These are phyloP conservation scores for Amanita subjunquillea DNA, from an alignment of 768 basidiomycete species.

Conservation along the genomic window DNA sequence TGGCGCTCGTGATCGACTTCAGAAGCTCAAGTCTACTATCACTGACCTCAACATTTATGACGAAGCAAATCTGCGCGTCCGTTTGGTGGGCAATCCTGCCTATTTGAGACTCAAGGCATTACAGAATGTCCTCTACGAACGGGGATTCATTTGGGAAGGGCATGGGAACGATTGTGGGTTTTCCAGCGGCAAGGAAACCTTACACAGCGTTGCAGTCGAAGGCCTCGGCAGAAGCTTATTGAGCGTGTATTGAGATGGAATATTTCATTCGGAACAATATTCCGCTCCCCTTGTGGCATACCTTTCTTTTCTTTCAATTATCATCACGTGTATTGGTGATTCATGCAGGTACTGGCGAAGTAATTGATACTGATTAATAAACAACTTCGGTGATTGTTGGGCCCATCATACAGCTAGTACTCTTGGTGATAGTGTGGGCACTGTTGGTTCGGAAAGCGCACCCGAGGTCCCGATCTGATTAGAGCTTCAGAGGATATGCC, in stretches of 20 bases:
- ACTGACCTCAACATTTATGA: not conserved
- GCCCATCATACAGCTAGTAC: no score
- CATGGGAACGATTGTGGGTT: constrained; percentile 36
- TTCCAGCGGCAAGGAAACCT: constrained; percentile 45
- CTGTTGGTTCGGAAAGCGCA: no score
- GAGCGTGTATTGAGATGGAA: constrained; percentile 9
- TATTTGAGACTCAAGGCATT: constrained; percentile 51
- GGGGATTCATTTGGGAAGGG: constrained; percentile 37
- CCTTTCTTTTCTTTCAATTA: not conserved
- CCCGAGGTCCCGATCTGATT: not conserved
- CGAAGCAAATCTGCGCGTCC: constrained; percentile 23
- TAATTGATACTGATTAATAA: no score
- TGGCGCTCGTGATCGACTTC: not conserved
- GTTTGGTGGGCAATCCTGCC: constrained; percentile 52
- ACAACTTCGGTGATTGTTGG: no score
- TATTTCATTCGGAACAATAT: not conserved
- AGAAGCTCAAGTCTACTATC: not conserved
- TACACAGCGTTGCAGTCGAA: constrained; percentile 51
- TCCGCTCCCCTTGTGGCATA: not conserved
- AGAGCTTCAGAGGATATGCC: not conserved
- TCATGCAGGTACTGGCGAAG: no score
- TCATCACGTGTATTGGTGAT: not conserved
- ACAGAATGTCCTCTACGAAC: constrained; percentile 39
- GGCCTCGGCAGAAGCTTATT: constrained; percentile 48
- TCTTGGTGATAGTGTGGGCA: no score